Conservation (phyloP, 805 yeast species). For the Kuraishia hungarica region DNA sequence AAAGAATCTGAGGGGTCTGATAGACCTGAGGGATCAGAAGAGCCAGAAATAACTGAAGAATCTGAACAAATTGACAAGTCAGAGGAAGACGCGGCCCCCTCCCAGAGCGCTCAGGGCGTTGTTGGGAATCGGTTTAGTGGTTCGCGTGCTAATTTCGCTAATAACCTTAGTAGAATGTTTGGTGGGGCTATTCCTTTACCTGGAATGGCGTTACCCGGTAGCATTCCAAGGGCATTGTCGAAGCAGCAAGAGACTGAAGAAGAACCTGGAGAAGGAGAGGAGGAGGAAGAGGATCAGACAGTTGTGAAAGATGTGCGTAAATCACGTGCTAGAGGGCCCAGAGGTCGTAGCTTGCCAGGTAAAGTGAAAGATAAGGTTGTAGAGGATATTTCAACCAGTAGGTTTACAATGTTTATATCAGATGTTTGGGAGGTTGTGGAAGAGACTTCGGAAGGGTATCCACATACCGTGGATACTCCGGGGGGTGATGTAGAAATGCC, state of each 20-base stretch:
- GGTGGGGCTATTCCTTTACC: slow-evolving; percentile 39
- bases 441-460: background rate
- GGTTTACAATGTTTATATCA: background rate
- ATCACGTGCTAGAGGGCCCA: slow-evolving; percentile 64
- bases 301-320: slow-evolving; percentile 26
- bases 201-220: slow-evolving; percentile 31
- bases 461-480: background rate
- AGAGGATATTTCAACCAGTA: background rate
- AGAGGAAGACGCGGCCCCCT: background rate
- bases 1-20: background rate
- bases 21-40: background rate
- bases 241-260: slow-evolving; percentile 3
- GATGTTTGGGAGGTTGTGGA: slow-evolving; percentile 3
- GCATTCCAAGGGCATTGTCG: slow-evolving; percentile 13
- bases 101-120: no score
- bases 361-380: slow-evolving; percentile 34
- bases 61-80: background rate
- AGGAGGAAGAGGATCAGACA: slow-evolving; percentile 4
- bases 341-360: slow-evolving; percentile 62
- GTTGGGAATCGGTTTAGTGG: background rate
- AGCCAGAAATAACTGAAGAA: background rate
- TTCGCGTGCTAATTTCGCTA: slow-evolving; percentile 35
- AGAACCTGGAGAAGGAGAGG: slow-evolving; percentile 9
- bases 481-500: slow-evolving; percentile 1
- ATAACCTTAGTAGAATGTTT: slow-evolving; percentile 52